Evolutionary conservation across 495 filamentous ascomycete genomes (phyloP).

Genomic region (Cenococcum geophilum): DNA sequence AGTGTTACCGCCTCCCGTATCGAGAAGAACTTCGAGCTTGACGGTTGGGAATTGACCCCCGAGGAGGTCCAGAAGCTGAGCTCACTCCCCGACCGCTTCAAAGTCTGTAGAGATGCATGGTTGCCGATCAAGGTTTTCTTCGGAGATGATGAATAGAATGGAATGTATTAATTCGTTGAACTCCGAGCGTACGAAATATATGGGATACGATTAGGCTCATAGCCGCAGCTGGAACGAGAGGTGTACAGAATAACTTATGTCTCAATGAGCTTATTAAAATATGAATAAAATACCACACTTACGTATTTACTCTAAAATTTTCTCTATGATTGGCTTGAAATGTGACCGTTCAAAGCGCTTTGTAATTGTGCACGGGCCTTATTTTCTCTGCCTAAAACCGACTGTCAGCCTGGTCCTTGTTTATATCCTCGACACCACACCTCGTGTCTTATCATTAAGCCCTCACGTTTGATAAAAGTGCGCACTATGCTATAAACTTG

Average conservation of each 20-base stretch:
- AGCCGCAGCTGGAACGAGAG: neutral
- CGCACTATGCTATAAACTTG: neutral
- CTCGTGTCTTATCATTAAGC: too few species aligned
- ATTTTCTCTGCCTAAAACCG: too few species aligned
- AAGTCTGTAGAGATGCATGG: slow-evolving; percentile 42
- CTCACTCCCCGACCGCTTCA: slow-evolving; percentile 38
- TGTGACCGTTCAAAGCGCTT: neutral
- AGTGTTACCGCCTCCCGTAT: slow-evolving; percentile 38
- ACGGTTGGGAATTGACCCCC: slow-evolving; percentile 37
- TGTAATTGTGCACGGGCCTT: too few species aligned
- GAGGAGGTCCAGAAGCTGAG: slow-evolving; percentile 38
- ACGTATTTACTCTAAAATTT: neutral
- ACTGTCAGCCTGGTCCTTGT: too few species aligned
- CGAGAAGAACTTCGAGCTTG: slow-evolving; percentile 39
- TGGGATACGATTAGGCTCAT: neutral
- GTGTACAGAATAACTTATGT: neutral
- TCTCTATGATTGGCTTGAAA: neutral
- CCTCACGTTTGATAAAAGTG: too few species aligned
- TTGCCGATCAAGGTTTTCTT: slow-evolving; percentile 70
- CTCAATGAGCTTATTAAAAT: neutral
- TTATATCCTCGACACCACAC: too few species aligned
- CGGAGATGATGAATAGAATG: slow-evolving; percentile 67
- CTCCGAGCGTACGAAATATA: neutral
- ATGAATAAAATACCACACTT: neutral
- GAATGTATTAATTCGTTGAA: neutral